phyloP scores from a whole-genome alignment of 495 filamentous ascomycete species.

The Penicillium chermesinum region DNA sequence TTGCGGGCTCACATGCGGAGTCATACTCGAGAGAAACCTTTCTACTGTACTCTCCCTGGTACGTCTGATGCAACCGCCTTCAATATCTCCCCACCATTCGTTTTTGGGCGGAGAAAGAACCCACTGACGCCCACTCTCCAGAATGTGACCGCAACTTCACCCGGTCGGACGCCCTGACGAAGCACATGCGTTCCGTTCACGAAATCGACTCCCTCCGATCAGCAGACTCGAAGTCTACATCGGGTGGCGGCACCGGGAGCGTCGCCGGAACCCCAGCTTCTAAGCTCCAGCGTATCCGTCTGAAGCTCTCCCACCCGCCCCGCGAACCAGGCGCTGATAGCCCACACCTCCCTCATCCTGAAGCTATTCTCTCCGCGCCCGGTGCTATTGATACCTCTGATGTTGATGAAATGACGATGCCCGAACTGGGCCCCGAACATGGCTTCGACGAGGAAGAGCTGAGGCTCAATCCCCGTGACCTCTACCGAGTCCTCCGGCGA shows the following conservation, averaged over 20 bases:
- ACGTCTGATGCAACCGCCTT: slow-evolving; percentile 16
- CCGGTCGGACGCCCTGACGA: slow-evolving; percentile 90
- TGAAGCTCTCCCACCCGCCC: slow-evolving; percentile 53
- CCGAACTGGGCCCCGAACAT: slow-evolving; percentile 33
- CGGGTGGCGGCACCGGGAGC: slow-evolving; percentile 26
- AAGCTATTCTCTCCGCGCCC: slow-evolving; percentile 45
- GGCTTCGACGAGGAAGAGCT: slow-evolving; percentile 70
- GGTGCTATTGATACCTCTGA: slow-evolving; percentile 42
- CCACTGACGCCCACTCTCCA: slow-evolving; percentile 22
- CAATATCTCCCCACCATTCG: neutral
- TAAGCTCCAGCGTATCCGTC: slow-evolving; percentile 60
- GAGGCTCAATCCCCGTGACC: slow-evolving; percentile 57
- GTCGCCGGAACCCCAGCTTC: slow-evolving; percentile 44
- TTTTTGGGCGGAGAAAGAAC: neutral
- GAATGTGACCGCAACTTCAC: slow-evolving; percentile 98
- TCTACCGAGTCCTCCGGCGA: slow-evolving; percentile 67
- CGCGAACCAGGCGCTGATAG: slow-evolving; percentile 41
- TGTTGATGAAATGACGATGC: slow-evolving; percentile 42
- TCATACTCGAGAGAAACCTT: slow-evolving; percentile 96
- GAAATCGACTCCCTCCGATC: slow-evolving; percentile 90
- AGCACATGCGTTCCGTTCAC: slow-evolving; percentile 98
- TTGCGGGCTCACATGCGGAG: slow-evolving; percentile 95
- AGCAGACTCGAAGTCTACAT: slow-evolving; percentile 82
- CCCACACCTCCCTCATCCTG: slow-evolving; percentile 37
- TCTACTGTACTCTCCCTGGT: slow-evolving; percentile 94